Conservation (phyloP, 148 eudicot genomes). For the Dianthus caryophyllus region DNA sequence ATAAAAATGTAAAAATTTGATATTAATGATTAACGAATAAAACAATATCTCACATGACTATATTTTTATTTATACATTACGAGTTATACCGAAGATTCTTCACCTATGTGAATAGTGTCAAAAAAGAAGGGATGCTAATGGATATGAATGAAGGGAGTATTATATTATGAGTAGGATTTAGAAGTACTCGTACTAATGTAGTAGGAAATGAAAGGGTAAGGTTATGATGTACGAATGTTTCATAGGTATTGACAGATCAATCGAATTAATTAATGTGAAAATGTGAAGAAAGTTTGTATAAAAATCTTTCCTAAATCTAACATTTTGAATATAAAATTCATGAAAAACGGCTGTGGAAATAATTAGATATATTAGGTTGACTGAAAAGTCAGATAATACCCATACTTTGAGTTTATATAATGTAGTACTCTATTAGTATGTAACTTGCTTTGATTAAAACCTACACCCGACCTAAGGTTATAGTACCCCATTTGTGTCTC, state of each 20-base stretch:
- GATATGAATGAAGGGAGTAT: too few species aligned
- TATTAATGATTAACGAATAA: too few species aligned
- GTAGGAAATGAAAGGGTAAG: slow-evolving; percentile 10
- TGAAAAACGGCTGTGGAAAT: neutral
- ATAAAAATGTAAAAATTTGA: too few species aligned
- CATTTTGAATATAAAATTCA: neutral
- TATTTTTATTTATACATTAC: too few species aligned
- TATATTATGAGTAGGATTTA: neutral
- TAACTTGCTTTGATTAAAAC: neutral
- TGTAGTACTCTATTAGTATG: neutral
- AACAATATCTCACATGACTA: too few species aligned
- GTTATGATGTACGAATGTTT: slow-evolving; percentile 13
- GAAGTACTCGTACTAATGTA: neutral
- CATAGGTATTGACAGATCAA: neutral
- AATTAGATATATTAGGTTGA: neutral
- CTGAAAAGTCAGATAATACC: neutral
- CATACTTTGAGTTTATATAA: neutral
- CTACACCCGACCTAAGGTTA: too few species aligned
- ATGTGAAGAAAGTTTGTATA: neutral
- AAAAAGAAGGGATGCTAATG: too few species aligned
- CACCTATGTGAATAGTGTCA: too few species aligned
- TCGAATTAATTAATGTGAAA: neutral
- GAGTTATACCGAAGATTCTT: too few species aligned
- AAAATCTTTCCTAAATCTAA: slow-evolving; percentile 1
- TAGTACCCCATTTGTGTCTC: too few species aligned